Base-by-base conservation (phyloP, 768 basidiomycete species). In the Paxillus involutus region DNA sequence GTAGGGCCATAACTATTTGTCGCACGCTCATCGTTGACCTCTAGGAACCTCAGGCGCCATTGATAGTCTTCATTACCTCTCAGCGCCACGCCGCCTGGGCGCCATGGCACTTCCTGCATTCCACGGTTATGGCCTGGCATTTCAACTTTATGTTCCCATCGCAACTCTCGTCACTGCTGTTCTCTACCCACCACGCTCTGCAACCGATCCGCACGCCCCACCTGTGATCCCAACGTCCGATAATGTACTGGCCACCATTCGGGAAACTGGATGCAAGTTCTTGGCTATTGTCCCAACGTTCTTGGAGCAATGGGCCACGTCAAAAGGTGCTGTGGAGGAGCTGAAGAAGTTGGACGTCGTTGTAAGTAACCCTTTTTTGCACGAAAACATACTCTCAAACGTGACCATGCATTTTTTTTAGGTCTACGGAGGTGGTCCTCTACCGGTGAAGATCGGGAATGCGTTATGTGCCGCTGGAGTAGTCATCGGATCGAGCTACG, bases 91-190 rank as follows among this genome's bases (percentile, higher is more conserved):
- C 41, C 65, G 58, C 21, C 43, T 71, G 39, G 64, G 62, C 29
- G 60, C 54, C 7, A 70, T 73, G 64, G 58, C 61, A 13, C 58
- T 77, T 13, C 77, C 78, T 6, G 41, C 75, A 6, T 79, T 79
- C 61, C 76, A 79, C 53, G 64, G 62, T 0, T 53, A 72, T 4
- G 76, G 77, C 1, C 36, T 71, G 8, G 51, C 51, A 11, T 47
- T 61, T 1, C 73, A 75, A 32, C 47, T 78, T 0, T 51, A 74
- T 6, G 33, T 56, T 21, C 65, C 75, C 2, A 30, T 77, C n/a
- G 67, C 62, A 24, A 49, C 30, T 24, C 50, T 70, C 9, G 39
- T 56, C 1, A 57, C 70, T 5, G 59, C 70, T 0, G 63, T 57
- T 6, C 39, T 78, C 2, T 76, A 68, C 48, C 68, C 76, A 17